Percentiles rank a stretch among this genome's conserved stretches.
Evolutionary conservation across 2,329 filamentous ascomycete genomes (phyloP).

Genomic region (Diaporthe citri): DNA sequence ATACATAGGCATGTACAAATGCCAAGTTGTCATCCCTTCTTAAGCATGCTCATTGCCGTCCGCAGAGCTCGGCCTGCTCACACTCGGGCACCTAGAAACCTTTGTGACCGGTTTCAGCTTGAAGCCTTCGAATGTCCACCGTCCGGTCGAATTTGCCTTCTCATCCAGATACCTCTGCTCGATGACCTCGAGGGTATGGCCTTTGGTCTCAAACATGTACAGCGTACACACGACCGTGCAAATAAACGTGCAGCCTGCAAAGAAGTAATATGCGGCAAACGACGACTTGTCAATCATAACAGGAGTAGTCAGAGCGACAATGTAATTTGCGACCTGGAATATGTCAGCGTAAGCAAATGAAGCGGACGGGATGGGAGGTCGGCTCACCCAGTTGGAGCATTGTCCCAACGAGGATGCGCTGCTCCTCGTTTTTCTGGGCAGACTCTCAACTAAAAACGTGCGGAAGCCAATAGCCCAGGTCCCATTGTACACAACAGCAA

Average conservation of each 20-base stretch:
- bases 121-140: slow-evolving; percentile 31
- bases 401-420: slow-evolving; percentile 67
- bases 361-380: neutral
- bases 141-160: slow-evolving; percentile 11
- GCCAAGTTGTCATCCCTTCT: neutral
- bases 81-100: neutral
- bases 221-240: slow-evolving; percentile 52
- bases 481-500: slow-evolving; percentile 57
- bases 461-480: slow-evolving; percentile 68
- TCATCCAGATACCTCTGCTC: slow-evolving; percentile 44
- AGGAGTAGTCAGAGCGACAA: slow-evolving; percentile 60
- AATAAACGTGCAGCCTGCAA: slow-evolving; percentile 54
- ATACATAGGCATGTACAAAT: neutral
- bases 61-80: slow-evolving; percentile 20
- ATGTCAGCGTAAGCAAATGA: neutral
- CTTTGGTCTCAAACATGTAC: slow-evolving; percentile 59
- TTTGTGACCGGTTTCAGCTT: slow-evolving; percentile 28
- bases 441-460: slow-evolving; percentile 68
- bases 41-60: neutral
- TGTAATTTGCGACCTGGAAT: slow-evolving; percentile 56
- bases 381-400: slow-evolving; percentile 62
- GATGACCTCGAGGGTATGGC: slow-evolving; percentile 57
- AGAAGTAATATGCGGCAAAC: slow-evolving; percentile 61
- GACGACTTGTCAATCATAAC: slow-evolving; percentile 53
- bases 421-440: slow-evolving; percentile 66